Base-by-base conservation (phyloP, 768 basidiomycete species). In the Mycena floridula region DNA sequence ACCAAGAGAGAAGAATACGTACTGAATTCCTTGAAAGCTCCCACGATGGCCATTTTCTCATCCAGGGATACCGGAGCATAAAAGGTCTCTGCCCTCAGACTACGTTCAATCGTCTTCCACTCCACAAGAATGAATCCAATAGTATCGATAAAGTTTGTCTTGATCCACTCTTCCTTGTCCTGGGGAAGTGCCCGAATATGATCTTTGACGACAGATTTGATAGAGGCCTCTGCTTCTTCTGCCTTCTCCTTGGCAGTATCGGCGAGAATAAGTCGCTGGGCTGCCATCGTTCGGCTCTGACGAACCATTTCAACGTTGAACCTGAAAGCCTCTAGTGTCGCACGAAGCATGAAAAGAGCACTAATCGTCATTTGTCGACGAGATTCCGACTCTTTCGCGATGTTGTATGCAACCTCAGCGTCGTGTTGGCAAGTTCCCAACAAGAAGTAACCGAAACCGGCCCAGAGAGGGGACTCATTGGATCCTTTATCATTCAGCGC, bases 21-120 rank as follows among this genome's bases (percentile, higher is more conserved):
- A 39, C 38, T 13, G 23, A 39, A 39, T 12, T 39, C 23, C 18
- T n/a, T n/a, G n/a, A 39, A 16, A 13, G 38, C 38, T 24, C 23
- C 23, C 22, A 39, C 38, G 8, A 39, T 24, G 38, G n/a, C 38
- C 15, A 13, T 16, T 22, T 20, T 39, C 23, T 39, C 38, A 20
- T 39, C 18, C 5, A 39, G 38, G 13, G 38, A 39, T 9, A 74
- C 46, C 1, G 66, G 56, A 28, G 61, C 37, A 37, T 74, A 72
- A 46, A 68, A 63, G 0, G 59, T 65, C 32, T 59, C 61, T 43
- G 22, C 63, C 50, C n/a, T 15, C n/a, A 39, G n/a, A 24, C 9
- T 3, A 16, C 13, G 5, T 22, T 39, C 23, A 3, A 39, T 3
- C 18, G n/a, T 39, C n/a, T 3, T 24, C 18, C 23, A 39, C 22